Conservation (phyloP, 2,329 filamentous ascomycete species). For the Pyrenophora seminiperda region DNA sequence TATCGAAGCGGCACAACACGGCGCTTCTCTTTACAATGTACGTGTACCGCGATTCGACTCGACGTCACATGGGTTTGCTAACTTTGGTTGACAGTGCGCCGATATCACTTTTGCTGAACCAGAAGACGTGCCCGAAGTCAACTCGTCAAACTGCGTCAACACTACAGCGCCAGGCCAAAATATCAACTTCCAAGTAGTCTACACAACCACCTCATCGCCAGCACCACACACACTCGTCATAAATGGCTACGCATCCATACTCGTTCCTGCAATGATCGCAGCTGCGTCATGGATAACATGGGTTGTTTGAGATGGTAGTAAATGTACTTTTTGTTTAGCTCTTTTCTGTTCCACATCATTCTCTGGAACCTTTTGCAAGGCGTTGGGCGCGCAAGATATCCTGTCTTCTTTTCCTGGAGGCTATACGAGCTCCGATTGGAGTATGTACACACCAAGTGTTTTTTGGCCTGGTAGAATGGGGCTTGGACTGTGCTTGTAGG, state of each 20-base stretch:
- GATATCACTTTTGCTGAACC: slow-evolving; percentile 91
- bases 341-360: too few relatives aligned
- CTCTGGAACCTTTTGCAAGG: slow-evolving; percentile 12
- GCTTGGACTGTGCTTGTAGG: too few relatives aligned
- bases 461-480: too few relatives aligned
- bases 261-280: slow-evolving; percentile 35
- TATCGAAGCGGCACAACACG: slow-evolving; percentile 81
- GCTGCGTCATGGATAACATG: slow-evolving; percentile 38
- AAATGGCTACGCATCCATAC: slow-evolving; percentile 34
- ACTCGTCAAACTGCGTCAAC: slow-evolving; percentile 86
- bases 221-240: slow-evolving; percentile 32
- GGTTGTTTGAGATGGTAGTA: slow-evolving; percentile 11
- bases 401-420: slow-evolving; percentile 10
- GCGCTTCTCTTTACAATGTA: slow-evolving; percentile 81
- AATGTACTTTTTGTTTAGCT: slow-evolving; percentile 8
- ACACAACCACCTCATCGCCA: slow-evolving; percentile 57
- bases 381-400: slow-evolving; percentile 31
- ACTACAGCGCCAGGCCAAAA: slow-evolving; percentile 56
- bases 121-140: slow-evolving; percentile 75
- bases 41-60: too few relatives aligned
- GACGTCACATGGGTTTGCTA: too few relatives aligned
- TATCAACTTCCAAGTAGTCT: slow-evolving; percentile 77
- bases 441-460: too few relatives aligned
- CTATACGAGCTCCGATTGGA: slow-evolving; percentile 6
- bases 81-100: slow-evolving; percentile 69